Percentiles rank a stretch among this genome's conserved stretches.
These are phyloP conservation scores for Diacronema lutheri DNA, from an alignment of 78 protist species.

Conservation along the genomic window DNA sequence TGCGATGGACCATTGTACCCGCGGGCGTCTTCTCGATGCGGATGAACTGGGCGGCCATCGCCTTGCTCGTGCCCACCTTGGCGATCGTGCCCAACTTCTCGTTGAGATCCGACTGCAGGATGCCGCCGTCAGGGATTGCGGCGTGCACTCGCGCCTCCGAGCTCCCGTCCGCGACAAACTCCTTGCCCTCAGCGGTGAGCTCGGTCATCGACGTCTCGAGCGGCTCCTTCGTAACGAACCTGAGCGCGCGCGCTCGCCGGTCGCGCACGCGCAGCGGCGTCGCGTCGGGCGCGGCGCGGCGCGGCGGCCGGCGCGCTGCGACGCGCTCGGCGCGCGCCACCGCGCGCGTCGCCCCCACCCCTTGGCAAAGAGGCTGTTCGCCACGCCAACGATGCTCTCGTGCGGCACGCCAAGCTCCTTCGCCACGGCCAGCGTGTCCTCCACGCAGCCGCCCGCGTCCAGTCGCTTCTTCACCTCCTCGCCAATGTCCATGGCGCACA, in stretches of 20 bases:
- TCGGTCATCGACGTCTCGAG: not conserved
- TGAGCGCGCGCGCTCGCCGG: too few species aligned
- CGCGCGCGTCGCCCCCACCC: too few species aligned
- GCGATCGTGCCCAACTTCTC: not conserved
- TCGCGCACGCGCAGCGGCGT: not conserved
- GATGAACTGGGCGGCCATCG: not conserved
- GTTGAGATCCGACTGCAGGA: not conserved
- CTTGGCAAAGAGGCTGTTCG: not conserved
- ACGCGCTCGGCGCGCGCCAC: not conserved
- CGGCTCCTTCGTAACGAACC: too few species aligned
- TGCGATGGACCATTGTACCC: not conserved
- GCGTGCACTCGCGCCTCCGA: constrained; percentile 37
- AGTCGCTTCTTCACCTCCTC: not conserved
- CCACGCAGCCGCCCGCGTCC: not conserved
- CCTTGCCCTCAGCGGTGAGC: constrained; percentile 40
- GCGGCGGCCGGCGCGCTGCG: not conserved
- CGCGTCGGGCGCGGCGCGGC: not conserved
- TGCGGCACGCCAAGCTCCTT: not conserved
- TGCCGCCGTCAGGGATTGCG: not conserved
- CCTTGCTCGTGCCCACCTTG: constrained; percentile 16
- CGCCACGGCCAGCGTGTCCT: not conserved
- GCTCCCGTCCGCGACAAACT: not conserved
- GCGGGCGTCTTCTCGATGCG: not conserved
- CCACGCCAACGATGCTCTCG: not conserved
- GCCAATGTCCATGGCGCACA: too few species aligned